Evolutionary conservation across 495 filamentous ascomycete species (phyloP).

Genomic region (Halenospora varia): DNA sequence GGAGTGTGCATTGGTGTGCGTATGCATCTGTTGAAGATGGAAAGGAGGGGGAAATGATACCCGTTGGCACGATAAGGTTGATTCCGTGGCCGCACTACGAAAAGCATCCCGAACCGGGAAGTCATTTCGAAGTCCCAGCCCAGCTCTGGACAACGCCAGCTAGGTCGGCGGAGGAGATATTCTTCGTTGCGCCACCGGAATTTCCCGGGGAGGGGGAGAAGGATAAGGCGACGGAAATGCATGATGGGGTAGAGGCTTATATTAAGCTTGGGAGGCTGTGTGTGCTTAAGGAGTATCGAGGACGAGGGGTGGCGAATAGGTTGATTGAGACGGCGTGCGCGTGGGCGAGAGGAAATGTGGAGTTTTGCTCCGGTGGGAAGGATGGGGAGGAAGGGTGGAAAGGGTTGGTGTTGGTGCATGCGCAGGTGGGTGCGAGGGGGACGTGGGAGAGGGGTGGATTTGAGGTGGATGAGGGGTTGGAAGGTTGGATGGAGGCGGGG

Average conservation of each 20-base stretch:
- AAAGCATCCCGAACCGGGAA: slow-evolving; percentile 39
- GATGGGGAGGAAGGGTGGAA: slow-evolving; percentile 44
- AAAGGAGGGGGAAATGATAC: slow-evolving; percentile 31
- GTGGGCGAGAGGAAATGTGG: slow-evolving; percentile 34
- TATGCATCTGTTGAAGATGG: background rate
- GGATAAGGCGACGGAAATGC: slow-evolving; percentile 37
- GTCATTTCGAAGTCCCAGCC: slow-evolving; percentile 22
- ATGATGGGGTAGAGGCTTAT: slow-evolving; percentile 61
- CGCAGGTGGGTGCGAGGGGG: slow-evolving; percentile 54
- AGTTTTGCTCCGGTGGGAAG: slow-evolving; percentile 15
- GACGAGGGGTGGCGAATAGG: slow-evolving; percentile 52
- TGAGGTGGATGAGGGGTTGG: slow-evolving; percentile 61
- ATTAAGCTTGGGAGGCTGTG: slow-evolving; percentile 73
- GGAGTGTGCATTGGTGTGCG: background rate
- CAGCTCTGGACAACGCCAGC: background rate
- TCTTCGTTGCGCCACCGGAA: slow-evolving; percentile 21
- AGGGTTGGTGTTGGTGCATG: slow-evolving; percentile 70
- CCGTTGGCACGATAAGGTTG: slow-evolving; percentile 70
- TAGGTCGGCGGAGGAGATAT: background rate
- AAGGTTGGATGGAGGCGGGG: slow-evolving; percentile 75
- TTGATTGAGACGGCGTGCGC: slow-evolving; percentile 57
- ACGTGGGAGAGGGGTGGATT: slow-evolving; percentile 68
- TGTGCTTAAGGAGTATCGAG: slow-evolving; percentile 56
- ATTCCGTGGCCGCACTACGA: slow-evolving; percentile 68
- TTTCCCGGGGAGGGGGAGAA: too few species aligned